Base-by-base conservation (phyloP, 2,329 filamentous ascomycete genomes). In the Neofusicoccum laricinum region DNA sequence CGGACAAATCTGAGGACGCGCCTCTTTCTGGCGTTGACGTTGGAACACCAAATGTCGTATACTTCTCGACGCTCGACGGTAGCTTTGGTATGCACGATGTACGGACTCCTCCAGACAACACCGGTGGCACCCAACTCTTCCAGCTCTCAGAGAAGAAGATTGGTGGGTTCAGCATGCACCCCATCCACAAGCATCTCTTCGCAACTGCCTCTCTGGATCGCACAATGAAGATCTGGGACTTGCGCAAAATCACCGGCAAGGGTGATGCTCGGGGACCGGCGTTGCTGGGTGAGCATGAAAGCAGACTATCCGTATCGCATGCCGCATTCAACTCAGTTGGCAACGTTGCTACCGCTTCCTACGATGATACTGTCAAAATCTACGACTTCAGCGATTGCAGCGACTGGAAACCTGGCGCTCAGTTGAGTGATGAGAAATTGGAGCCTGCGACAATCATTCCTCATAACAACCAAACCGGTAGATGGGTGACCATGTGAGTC, bases 381-480 rank as follows among this genome's bases (percentile, higher is more conserved):
- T 92, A 98, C 78, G 86, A 93, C 69, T 91, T 96, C 69, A 82
- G 79, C 4, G 74, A 79, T 8, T 77, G 73, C 15, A 72, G 71
- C 14, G 68, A 74, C 6, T 80, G 79, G 74, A 73, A 81, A 87
- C 87, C 82, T 80, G 68, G 75, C 80, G 1, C 87, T 84, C 0
- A 81, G 85, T 59, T 96, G 11, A 75, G 78, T 0, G 83, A 87
- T 1, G 77, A 83, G 12, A 82, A 86, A 7, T 90, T 97, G 84
- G 80, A 86, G 67, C 93, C 94, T 0, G 80, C 83, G 0, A 84
- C 88, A 0, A 80, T 86, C 1, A 85, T 98, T 0, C 83, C 83
- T 11, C 95, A 99, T 72, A 99, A 99, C 73, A 97, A 97, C 72
- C 95, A 99, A 79, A 98, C 93, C 0, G 95, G 94, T 0, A 85